These are phyloP conservation scores for Exophiala calicioides DNA, from an alignment of 2,329 filamentous ascomycete genomes.

Conservation along the genomic window DNA sequence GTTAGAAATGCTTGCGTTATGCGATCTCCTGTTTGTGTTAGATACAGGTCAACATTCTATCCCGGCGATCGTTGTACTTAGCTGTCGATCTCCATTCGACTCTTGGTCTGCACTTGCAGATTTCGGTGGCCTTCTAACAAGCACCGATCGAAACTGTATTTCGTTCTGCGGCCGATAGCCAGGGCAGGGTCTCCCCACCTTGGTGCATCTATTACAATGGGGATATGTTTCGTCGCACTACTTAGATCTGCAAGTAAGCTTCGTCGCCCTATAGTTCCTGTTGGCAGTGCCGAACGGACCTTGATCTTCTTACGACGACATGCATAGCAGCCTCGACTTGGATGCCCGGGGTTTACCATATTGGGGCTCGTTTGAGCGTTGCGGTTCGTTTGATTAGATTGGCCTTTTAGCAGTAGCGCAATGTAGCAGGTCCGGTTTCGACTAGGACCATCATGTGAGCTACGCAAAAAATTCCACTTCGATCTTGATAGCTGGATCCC, in stretches of 20 bases:
- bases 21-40: too few species aligned
- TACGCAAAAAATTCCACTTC: too few species aligned
- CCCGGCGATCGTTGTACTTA: too few species aligned
- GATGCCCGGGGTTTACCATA: constrained; percentile 6
- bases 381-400: too few species aligned
- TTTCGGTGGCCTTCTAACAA: neutral
- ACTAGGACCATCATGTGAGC: too few species aligned
- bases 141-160: neutral
- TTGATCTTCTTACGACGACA: constrained; percentile 6
- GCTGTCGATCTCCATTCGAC: too few species aligned
- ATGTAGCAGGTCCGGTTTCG: too few species aligned
- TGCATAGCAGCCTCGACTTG: constrained; percentile 2
- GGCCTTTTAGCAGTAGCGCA: too few species aligned
- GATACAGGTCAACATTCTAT: too few species aligned
- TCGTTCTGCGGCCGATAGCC: neutral
- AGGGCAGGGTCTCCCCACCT: constrained; percentile 1
- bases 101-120: neutral
- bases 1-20: too few species aligned
- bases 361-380: too few species aligned
- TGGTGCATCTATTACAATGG: constrained; percentile 3
- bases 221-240: constrained; percentile 6
- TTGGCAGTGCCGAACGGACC: neutral
- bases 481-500: too few species aligned
- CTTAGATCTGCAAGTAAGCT: neutral
- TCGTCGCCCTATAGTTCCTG: neutral